Conservation (phyloP, 2,329 filamentous ascomycete genomes). For the Calonectria naviculata region DNA sequence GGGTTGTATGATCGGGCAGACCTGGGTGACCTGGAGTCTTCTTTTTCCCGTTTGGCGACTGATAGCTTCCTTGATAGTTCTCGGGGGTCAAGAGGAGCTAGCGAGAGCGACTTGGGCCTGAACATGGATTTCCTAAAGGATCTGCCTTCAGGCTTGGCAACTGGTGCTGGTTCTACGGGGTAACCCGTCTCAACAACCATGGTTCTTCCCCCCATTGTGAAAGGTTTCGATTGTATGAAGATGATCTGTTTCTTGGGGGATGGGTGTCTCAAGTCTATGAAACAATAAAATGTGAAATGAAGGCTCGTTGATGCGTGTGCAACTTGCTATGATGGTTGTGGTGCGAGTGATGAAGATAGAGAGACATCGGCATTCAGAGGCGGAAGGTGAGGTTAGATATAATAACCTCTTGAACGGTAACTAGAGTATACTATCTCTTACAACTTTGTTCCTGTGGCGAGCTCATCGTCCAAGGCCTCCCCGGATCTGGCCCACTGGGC, state of each 20-base stretch:
- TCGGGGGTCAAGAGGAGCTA: slow-evolving; percentile 58
- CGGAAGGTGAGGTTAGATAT: slow-evolving; percentile 24
- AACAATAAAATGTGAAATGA: background rate
- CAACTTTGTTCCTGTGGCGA: slow-evolving; percentile 14
- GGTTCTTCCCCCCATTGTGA: slow-evolving; percentile 6
- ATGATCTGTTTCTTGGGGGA: no score
- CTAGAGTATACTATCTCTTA: background rate
- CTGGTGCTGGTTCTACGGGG: background rate
- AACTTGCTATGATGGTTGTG: background rate
- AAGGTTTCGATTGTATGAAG: background rate
- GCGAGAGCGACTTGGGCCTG: slow-evolving; percentile 37
- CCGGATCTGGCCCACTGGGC: slow-evolving; percentile 19
- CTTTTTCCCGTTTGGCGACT: slow-evolving; percentile 59
- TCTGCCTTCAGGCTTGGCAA: background rate
- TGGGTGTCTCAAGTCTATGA: no score
- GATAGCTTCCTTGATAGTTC: slow-evolving; percentile 65
- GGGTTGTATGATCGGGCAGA: background rate
- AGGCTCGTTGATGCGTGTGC: background rate
- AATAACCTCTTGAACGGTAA: slow-evolving; percentile 2
- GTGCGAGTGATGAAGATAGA: background rate
- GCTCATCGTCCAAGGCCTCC: slow-evolving; percentile 10
- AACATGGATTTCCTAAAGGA: slow-evolving; percentile 29
- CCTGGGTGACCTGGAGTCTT: background rate
- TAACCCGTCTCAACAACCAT: slow-evolving; percentile 11
- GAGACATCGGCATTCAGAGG: background rate